Conservation (phyloP, 2,329 filamentous ascomycete species). For the Exserohilum turcica region DNA sequence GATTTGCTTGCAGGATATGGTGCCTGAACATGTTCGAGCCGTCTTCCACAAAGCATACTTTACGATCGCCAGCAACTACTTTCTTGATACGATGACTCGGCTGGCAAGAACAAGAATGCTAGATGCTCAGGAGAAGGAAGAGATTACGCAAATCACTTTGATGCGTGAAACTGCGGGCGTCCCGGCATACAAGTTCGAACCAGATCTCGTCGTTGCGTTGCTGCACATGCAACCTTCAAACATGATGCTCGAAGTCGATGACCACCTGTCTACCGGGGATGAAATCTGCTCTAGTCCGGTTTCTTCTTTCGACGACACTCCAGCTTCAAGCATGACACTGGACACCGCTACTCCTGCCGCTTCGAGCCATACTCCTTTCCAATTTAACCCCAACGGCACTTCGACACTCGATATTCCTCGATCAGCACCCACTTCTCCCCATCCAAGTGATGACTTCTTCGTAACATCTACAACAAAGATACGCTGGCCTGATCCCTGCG, state of each 20-base stretch:
- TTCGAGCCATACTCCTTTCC: slow-evolving; percentile 15
- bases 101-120: slow-evolving; percentile 18
- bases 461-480: slow-evolving; percentile 34
- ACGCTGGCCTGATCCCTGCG: slow-evolving; percentile 29
- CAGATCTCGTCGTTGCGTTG: slow-evolving; percentile 33
- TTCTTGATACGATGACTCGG: slow-evolving; percentile 26
- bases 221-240: slow-evolving; percentile 16
- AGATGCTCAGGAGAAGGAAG: slow-evolving; percentile 27
- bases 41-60: slow-evolving; percentile 36
- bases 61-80: slow-evolving; percentile 30
- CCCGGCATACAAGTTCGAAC: slow-evolving; percentile 32
- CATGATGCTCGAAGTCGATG: background rate
- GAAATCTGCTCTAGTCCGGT: background rate
- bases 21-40: slow-evolving; percentile 30
- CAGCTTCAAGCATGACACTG: background rate
- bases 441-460: slow-evolving; percentile 19
- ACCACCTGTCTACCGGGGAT: too few species aligned
- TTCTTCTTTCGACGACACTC: background rate
- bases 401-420: background rate
- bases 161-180: slow-evolving; percentile 26
- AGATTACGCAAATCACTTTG: slow-evolving; percentile 26
- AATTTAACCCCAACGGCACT: slow-evolving; percentile 20
- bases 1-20: slow-evolving; percentile 24
- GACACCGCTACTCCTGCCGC: background rate
- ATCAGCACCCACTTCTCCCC: background rate